Evolutionary conservation across 2,329 filamentous ascomycete species (phyloP), one percentile per base, ranked within the genome.

Genomic region (Monilinia laxa): DNA sequence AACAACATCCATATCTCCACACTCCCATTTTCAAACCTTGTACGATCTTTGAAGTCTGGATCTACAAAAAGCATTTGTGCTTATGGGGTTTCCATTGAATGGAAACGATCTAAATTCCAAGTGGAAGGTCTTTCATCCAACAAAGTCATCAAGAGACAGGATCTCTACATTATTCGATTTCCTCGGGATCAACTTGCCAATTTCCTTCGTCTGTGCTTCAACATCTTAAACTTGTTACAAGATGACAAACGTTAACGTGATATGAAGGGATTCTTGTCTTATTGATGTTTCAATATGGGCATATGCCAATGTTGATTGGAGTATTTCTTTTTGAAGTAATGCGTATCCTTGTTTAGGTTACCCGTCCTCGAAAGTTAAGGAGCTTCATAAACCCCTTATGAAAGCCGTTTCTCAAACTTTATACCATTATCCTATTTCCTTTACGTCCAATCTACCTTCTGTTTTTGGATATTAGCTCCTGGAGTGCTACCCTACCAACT

Each of bases 211-310:
- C 62, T 47, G 40, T 64, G 62, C 52, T 38, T 42, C 28, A 55
- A 20, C 10, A 55, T 64, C 62, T 64, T 38, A 49, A 49, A 57
- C 62, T 25, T 35, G 62, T 47, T 38, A 20, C 51, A 38, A 49
- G 25, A 40, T 64, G 42, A 10, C 53, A 49, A 53, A 38, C n/a
- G 11, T 64, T 40, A 53, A 38, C n/a, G 11, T 64, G 28, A 58
- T 16, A 25, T 64, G 62, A 58, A n/a, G 53, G n/a, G 52, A 51
- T n/a, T 28, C 57, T 49, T 64, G 62, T 64, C 42, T 64, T 57
- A 64, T 49, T 6, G 12, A 49, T 20, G 62, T 64, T 56, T 64
- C 53, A 40, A 52, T 40, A 58, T 51, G 25, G 20, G 25, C 5
- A 51, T 64, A 31, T n/a, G 28, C 53, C n/a, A 25, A 49, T 25